Evolutionary conservation across 1,284 basidiomycete genomes (phyloP), one percentile per base, ranked within the genome.

Genomic region (Tylopilus orsonianus): DNA sequence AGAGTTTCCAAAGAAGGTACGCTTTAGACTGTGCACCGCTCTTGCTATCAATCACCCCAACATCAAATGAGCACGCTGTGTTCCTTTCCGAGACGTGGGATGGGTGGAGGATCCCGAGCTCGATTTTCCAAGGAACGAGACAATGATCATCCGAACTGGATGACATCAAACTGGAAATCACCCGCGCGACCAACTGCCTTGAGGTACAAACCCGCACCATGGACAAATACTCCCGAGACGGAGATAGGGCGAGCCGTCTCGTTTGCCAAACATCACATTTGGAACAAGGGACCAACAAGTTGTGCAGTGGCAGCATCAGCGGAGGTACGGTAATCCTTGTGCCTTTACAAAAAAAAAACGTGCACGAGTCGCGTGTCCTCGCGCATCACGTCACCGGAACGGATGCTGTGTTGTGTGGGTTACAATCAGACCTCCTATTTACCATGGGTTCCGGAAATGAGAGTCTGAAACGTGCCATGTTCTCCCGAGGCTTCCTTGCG

Each of bases 311-410:
- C 13, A 3, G 13, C 73, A 81, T 52, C n/a, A 46, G 12, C 49
- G 43, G 53, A 50, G 54, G 26, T 54, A 59, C 49, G 36, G n/a
- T n/a, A 46, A 26, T 76, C 79, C 3, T 66, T 85, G 18, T 83
- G 77, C 51, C 68, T 87, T 30, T 82, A 87, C 58, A 80, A 83
- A 61, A 80, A 83, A 61, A 78, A 82, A 13, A 79, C 85, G 32
- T 83, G 80, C 83, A 55, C 56, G 52, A 26, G 48, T 53, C 41
- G 38, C 26, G 60, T 30, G 10, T 27, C 42, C 36, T 32, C 30
- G 38, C 32, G 40, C n/a, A 41, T 49, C 34, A 16, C 32, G 40
- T 20, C 27, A 18, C 13, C 22, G 39, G 40, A 19, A 5, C 30
- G 41, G 33, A 51, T 8, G 22, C 16, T 12, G 20, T 40, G 29